Evolutionary conservation across 352 stramenopile genomes (phyloP).

Genomic region (Phytophthora fragariae): DNA sequence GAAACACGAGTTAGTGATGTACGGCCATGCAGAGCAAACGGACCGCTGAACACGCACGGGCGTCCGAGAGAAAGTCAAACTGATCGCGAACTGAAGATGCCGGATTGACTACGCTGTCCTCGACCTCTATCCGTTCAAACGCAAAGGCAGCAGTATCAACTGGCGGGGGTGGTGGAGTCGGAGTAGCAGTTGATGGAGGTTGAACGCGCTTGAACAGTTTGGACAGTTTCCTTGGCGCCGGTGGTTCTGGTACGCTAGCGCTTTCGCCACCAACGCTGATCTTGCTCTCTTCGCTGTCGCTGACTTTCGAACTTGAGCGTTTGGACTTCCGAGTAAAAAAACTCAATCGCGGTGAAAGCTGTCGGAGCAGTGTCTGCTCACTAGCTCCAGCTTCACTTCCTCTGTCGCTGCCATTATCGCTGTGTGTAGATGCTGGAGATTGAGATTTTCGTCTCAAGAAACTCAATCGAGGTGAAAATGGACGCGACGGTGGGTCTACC

Average conservation of each 20-base stretch:
- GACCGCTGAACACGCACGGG: conserved; percentile 21
- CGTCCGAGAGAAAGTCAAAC: conserved; percentile 40
- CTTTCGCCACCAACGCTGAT: neutral
- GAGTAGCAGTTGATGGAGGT: neutral
- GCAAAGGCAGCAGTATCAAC: conserved; percentile 5
- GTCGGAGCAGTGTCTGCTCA: conserved; percentile 13
- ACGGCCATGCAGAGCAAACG: neutral
- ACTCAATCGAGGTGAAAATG: conserved; percentile 8
- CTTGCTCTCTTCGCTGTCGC: too few species aligned
- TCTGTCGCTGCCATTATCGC: neutral
- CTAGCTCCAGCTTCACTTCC: conserved; percentile 8
- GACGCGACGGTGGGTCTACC: neutral
- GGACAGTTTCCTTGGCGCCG: conserved; percentile 14
- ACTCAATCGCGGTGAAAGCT: conserved; percentile 25
- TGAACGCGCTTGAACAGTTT: conserved; percentile 35
- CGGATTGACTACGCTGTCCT: conserved; percentile 40
- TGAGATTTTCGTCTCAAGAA: conserved; percentile 4
- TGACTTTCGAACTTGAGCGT: conserved; percentile 12
- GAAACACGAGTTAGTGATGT: neutral
- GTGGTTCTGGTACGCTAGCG: conserved; percentile 9
- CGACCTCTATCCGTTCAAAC: conserved; percentile 13
- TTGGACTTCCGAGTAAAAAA: conserved; percentile 29
- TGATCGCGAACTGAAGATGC: conserved; percentile 39
- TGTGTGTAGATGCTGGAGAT: conserved; percentile 1
- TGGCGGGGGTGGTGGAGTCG: neutral